A percentile compares a stretch with the other conserved stretches of the same genome.
These are phyloP conservation scores for Stachybotrys chartarum DNA, from an alignment of 2,329 filamentous ascomycete genomes.

Conservation along the genomic window DNA sequence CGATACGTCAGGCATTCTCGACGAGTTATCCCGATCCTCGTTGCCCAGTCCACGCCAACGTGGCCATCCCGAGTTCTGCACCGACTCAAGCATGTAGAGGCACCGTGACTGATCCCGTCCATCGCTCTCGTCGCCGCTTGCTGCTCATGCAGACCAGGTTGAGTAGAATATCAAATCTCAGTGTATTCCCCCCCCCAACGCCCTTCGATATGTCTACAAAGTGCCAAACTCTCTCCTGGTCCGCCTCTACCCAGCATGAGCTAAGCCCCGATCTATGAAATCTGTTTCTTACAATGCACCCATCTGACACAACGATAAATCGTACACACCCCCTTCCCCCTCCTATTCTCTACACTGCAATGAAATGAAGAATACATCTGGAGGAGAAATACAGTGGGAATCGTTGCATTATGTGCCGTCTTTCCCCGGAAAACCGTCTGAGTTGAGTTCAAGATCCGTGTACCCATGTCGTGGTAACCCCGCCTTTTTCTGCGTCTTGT, in stretches of 20 bases:
- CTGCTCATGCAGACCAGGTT: too few relatives aligned
- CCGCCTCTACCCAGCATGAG: not conserved
- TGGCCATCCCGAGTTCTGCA: too few relatives aligned
- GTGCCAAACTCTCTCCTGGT: not conserved
- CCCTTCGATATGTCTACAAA: not conserved
- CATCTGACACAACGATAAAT: not conserved
- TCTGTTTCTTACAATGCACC: not conserved
- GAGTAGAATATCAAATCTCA: not conserved
- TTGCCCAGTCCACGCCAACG: too few relatives aligned
- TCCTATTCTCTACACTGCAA: not conserved
- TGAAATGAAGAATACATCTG: not conserved
- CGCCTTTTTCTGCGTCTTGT: conserved; percentile 1
- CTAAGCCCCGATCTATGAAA: not conserved
- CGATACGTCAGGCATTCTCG: too few relatives aligned
- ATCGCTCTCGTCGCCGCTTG: too few relatives aligned
- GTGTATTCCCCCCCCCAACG: not conserved
- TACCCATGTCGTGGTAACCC: conserved; percentile 2
- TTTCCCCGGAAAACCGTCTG: not conserved
- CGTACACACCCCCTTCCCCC: not conserved
- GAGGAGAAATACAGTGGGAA: not conserved
- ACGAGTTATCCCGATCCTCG: too few relatives aligned
- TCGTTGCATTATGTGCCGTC: not conserved
- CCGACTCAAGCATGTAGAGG: too few relatives aligned
- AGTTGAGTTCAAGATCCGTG: not conserved
- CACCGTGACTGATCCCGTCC: too few relatives aligned